A percentile compares a stretch with the other conserved stretches of the same genome.
Conservation (phyloP, 2,329 filamentous ascomycete species). For the Colletotrichum lupini region DNA sequence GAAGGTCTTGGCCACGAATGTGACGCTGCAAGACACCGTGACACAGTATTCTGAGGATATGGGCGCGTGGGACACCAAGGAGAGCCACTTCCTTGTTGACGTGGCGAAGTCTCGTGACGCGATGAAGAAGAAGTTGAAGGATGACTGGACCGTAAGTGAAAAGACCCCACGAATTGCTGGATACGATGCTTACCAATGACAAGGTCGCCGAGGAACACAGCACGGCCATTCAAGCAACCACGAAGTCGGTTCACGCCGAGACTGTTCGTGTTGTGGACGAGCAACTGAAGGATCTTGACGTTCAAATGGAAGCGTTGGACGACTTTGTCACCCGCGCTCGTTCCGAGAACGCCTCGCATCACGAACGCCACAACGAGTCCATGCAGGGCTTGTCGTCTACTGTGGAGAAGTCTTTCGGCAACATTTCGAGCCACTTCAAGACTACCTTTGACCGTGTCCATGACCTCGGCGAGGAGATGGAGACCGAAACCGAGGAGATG, state of each 20-base stretch:
- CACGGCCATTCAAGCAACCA: conserved; percentile 83
- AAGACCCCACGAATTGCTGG: conserved; percentile 63
- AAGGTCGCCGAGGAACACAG: conserved; percentile 82
- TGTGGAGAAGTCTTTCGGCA: conserved; percentile 78
- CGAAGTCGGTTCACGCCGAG: conserved; percentile 88
- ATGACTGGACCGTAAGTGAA: conserved; percentile 82
- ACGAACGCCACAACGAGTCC: conserved; percentile 74
- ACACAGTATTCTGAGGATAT: conserved; percentile 76
- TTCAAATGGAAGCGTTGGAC: conserved; percentile 90
- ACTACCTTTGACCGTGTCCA: conserved; percentile 75
- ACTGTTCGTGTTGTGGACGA: conserved; percentile 90
- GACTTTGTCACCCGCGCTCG: conserved; percentile 88
- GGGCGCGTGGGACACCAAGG: conserved; percentile 77
- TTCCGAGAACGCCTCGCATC: conserved; percentile 82
- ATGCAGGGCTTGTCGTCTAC: conserved; percentile 73
- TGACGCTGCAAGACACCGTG: conserved; percentile 73
- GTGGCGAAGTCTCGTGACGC: conserved; percentile 79
- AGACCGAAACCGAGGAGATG: conserved; percentile 67
- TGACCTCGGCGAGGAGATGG: conserved; percentile 75
- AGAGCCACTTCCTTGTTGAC: conserved; percentile 75
- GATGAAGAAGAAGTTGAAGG: conserved; percentile 84
- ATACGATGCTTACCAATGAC: conserved; percentile 42
- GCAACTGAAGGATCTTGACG: conserved; percentile 86
- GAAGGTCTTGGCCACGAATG: conserved; percentile 72
- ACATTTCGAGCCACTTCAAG: conserved; percentile 76